phyloP scores from a whole-genome alignment of 2,329 filamentous ascomycete species.

The Huntiella bhutanensis region DNA sequence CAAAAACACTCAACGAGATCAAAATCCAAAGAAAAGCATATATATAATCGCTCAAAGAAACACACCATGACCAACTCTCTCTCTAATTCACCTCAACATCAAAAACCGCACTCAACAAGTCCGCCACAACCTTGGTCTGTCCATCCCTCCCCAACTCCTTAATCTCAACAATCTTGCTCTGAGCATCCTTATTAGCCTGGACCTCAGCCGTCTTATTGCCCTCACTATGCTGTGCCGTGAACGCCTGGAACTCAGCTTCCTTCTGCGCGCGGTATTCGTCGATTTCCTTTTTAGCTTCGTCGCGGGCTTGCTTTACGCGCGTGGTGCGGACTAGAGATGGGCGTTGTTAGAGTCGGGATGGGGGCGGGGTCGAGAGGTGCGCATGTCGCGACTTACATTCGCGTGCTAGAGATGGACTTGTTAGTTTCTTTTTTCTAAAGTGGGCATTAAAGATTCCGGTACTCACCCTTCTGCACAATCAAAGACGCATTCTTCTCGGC shows the following conservation, averaged over 20 bases:
- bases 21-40: constrained; percentile 5
- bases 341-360: neutral
- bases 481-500: constrained; percentile 97
- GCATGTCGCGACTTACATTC: constrained; percentile 49
- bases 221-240: constrained; percentile 83
- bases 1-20: constrained; percentile 2
- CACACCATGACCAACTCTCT: neutral
- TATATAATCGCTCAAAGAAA: neutral
- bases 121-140: constrained; percentile 60
- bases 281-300: constrained; percentile 95
- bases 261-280: constrained; percentile 78
- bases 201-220: constrained; percentile 67
- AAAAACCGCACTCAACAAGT: constrained; percentile 69
- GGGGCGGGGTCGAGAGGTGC: neutral
- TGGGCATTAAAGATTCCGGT: neutral
- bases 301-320: constrained; percentile 86
- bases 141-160: constrained; percentile 60
- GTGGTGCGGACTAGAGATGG: constrained; percentile 50
- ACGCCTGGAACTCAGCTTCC: constrained; percentile 88
- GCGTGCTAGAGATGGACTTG: constrained; percentile 37
- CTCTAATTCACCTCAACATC: constrained; percentile 46
- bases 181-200: constrained; percentile 61
- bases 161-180: constrained; percentile 67
- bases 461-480: constrained; percentile 87
- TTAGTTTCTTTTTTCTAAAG: constrained; percentile 1